These are phyloP conservation scores for Candida boidinii DNA, from an alignment of 805 yeast genomes.

Conservation along the genomic window DNA sequence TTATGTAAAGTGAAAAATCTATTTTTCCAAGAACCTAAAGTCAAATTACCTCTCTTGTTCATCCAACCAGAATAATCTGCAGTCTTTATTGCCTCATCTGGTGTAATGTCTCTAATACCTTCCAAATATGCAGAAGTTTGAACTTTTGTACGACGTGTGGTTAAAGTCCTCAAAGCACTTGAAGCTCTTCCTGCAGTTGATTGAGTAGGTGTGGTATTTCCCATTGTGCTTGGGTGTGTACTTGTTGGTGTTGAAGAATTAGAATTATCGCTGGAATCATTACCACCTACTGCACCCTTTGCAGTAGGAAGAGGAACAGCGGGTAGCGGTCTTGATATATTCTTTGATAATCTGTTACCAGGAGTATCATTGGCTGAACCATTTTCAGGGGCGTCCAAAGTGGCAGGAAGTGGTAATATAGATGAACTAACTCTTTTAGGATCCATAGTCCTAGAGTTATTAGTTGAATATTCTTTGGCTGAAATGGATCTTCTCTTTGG, in stretches of 20 bases:
- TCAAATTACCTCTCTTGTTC: slow-evolving; percentile 81
- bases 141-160: slow-evolving; percentile 39
- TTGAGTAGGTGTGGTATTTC: slow-evolving; percentile 43
- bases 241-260: slow-evolving; percentile 35
- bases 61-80: slow-evolving; percentile 91
- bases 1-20: slow-evolving; percentile 85
- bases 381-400: too few species aligned
- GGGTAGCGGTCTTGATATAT: background rate
- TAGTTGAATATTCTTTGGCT: slow-evolving; percentile 31
- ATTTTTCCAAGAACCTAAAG: slow-evolving; percentile 87
- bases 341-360: slow-evolving; percentile 1
- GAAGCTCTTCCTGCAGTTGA: too few species aligned
- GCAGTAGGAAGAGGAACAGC: slow-evolving; percentile 1
- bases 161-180: slow-evolving; percentile 34
- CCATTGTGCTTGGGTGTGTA: too few species aligned
- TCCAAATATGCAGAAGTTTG: slow-evolving; percentile 79
- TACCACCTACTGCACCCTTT: too few species aligned
- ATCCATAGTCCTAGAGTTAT: slow-evolving; percentile 11
- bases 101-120: slow-evolving; percentile 71
- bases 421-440: slow-evolving; percentile 35
- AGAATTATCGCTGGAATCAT: slow-evolving; percentile 20
- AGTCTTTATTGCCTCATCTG: slow-evolving; percentile 66
- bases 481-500: slow-evolving; percentile 43
- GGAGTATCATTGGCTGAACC: too few species aligned
- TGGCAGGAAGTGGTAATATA: slow-evolving; percentile 1